Base-by-base conservation (phyloP, 2,329 filamentous ascomycete species). In the Curvularia eragrostidis region DNA sequence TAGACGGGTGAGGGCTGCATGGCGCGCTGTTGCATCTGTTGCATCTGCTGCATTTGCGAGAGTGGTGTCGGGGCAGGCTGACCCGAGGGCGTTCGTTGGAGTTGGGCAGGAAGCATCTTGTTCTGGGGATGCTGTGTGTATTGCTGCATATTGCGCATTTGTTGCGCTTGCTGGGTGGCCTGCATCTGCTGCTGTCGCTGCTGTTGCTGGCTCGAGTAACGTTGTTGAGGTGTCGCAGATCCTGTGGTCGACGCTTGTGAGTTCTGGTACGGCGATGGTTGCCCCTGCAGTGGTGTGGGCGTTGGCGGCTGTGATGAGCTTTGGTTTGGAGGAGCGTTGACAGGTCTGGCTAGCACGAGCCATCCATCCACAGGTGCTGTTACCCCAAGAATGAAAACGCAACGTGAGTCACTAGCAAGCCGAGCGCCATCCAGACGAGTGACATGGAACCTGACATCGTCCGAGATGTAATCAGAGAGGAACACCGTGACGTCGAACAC, bases 401-500 rank as follows among this genome's bases (percentile, higher is more conserved):
- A 71, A 43, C 77, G 77, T 30, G 73, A 56, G 59, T 79, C 77
- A 49, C 70, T 59, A 32, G 54, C 28, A 7, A 54, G 55, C 48
- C 66, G 71, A 23, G 53, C 58, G 26, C 60, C 61, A 30, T 76
- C 71, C 39, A 72, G 41, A 47, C 68, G 67, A 54, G 69, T 49
- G 38, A 78, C 63, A 54, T 67, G 75, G 12, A 64, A 65, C 13
- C 80, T 74, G 5, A 73, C 67, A 21, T 79, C 76, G 24, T 78
- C 72, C 0, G 78, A 71, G 5, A 82, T 62, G 26, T 66, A 62
- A 53, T 82, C 81, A 15, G 78, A 77, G 13, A 82, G 66, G 21
- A 74, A 61, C 1, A 77, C 71, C 15, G 79, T 74, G 6, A 81
- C 73, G 58, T 83, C 81, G 62, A 80, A 78, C 19, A 81, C 63